Percentiles rank a stretch among this genome's conserved stretches.
Conservation (phyloP, 2,329 filamentous ascomycete species). For the Penicillium vulpinum region DNA sequence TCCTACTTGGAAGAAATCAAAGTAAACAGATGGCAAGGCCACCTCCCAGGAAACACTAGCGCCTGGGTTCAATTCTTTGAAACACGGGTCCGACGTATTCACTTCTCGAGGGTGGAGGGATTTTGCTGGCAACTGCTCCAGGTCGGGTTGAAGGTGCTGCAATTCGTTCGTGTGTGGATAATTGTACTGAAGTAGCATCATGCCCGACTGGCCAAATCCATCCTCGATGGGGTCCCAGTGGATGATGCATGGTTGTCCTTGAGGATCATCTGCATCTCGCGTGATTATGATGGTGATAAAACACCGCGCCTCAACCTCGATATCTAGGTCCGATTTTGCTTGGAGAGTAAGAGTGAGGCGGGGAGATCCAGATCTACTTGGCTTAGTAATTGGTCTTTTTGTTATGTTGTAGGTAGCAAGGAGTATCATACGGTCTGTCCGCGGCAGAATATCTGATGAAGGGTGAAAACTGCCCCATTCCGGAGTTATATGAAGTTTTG, state of each 20-base stretch:
- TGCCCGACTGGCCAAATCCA: background rate
- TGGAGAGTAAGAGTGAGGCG: background rate
- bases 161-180: background rate
- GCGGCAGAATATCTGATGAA: background rate
- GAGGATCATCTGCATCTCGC: constrained; percentile 3
- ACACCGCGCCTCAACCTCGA: background rate
- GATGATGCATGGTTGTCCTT: constrained; percentile 2
- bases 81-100: background rate
- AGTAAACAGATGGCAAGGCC: background rate
- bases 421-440: background rate
- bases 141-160: background rate
- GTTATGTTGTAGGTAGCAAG: background rate
- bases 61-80: background rate
- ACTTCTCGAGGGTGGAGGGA: background rate
- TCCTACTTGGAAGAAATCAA: background rate
- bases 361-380: background rate
- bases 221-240: constrained; percentile 5
- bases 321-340: background rate
- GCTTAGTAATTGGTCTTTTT: background rate
- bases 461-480: too few species aligned
- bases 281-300: background rate
- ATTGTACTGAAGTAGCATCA: background rate
- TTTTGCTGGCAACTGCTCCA: background rate
- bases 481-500: too few species aligned
- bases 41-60: background rate